Evolutionary conservation across 2,329 filamentous ascomycete genomes (phyloP).

Genomic region (Aspergillus uvarum): DNA sequence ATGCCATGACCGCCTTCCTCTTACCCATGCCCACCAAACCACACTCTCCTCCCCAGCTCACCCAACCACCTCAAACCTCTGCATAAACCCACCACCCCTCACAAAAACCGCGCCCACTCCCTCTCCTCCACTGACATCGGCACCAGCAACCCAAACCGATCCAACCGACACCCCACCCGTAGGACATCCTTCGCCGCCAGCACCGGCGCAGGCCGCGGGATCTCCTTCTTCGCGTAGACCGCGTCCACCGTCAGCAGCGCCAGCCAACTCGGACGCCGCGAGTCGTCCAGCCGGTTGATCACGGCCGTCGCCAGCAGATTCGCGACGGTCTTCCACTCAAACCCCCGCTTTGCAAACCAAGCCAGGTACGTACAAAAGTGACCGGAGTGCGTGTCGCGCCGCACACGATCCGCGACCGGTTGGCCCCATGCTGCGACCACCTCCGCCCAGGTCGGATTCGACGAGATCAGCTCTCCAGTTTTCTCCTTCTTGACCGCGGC

Average conservation of each 20-base stretch:
- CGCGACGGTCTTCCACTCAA: neutral
- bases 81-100: too few species aligned
- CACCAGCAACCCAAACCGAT: neutral
- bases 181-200: neutral
- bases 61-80: too few species aligned
- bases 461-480: neutral
- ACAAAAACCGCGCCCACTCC: neutral
- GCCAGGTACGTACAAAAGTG: neutral
- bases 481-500: neutral
- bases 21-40: too few species aligned
- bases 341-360: neutral
- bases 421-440: conserved; percentile 46
- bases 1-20: too few species aligned
- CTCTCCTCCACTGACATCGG: neutral
- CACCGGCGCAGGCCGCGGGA: neutral
- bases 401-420: neutral
- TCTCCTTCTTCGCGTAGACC: neutral
- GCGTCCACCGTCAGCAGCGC: neutral
- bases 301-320: neutral
- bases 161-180: neutral
- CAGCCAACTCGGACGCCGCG: neutral
- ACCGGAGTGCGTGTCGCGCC: neutral
- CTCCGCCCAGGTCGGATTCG: conserved; percentile 69
- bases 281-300: neutral
- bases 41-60: too few species aligned